Base-by-base conservation (phyloP, 2,329 filamentous ascomycete species). In the Chaetothyriales sp. region DNA sequence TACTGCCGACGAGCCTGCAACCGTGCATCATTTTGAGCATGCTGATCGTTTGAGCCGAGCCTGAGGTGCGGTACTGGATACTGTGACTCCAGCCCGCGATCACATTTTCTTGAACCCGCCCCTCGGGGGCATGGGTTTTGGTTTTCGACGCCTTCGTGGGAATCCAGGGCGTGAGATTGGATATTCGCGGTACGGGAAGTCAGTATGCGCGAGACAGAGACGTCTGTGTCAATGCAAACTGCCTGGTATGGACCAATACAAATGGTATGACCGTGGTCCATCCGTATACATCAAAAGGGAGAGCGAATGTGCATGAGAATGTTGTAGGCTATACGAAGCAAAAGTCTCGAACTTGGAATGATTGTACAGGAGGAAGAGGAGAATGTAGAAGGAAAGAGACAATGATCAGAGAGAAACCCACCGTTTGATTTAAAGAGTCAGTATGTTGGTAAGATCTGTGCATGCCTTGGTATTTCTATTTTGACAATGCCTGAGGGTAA, bases 121-220 rank as follows among this genome's bases (percentile, higher is more conserved):
- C 44, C 19, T 10, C 20, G 18, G 19, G 50, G 48, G 32, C 32
- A 39, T 15, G 56, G 56, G 45, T 49, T 47, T 47, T 58, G 51
- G 45, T 58, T 59, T 47, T 59, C 56, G 43, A 54, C 43, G 10
- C 55, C 57, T 12, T 53, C 64, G 60, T 54, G 54, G 51, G 59
- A 65, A 59, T 48, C 61, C 54, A 46, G 63, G 48, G 52, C 53
- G 51, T 69, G 68, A 43, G 66, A 63, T 55, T 70, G 68, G 50
- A 64, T 63, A 59, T 70, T 70, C 48, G 68, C 68, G 54, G 68
- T 70, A 46, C 67, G 68, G 57, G 65, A 65, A 54, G 68, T 67
- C 62, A 63, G 62, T 57, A 64, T 65, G 65, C 66, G 67, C 68
- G 59, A 59, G 19, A 60, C 57, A 63, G 61, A 57, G 59, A 59